These are phyloP conservation scores for Mycosarcoma maydis DNA, from an alignment of 1,284 basidiomycete genomes.

Conservation along the genomic window DNA sequence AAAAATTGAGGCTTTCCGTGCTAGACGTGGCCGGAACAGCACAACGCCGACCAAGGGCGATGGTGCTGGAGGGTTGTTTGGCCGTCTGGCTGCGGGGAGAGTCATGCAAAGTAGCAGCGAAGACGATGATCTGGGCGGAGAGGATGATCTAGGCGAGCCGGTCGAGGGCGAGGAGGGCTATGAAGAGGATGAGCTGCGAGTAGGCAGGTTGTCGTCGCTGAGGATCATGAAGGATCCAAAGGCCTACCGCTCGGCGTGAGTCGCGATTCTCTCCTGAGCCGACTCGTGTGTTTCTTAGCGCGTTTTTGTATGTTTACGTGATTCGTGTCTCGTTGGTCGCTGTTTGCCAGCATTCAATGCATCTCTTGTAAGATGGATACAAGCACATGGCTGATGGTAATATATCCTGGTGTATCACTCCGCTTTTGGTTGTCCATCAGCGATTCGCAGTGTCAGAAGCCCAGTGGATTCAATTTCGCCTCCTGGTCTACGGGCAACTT, in stretches of 20 bases:
- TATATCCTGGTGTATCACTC: too few species aligned
- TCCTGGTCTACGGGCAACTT: slow-evolving; percentile 15
- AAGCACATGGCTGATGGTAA: too few species aligned
- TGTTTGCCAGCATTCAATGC: too few species aligned
- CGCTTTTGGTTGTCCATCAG: too few species aligned
- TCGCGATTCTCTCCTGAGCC: neutral
- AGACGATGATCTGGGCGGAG: slow-evolving; percentile 66
- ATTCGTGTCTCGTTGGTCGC: neutral
- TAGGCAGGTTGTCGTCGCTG: slow-evolving; percentile 48
- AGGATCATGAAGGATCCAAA: slow-evolving; percentile 60
- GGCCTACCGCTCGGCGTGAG: slow-evolving; percentile 51
- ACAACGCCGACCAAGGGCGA: slow-evolving; percentile 28
- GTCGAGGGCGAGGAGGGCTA: slow-evolving; percentile 43
- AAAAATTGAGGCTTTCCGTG: slow-evolving; percentile 33
- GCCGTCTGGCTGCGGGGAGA: slow-evolving; percentile 20
- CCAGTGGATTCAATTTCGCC: slow-evolving; percentile 23
- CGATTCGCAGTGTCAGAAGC: slow-evolving; percentile 6
- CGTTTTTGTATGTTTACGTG: neutral
- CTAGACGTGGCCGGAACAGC: slow-evolving; percentile 40
- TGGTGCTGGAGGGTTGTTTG: slow-evolving; percentile 12
- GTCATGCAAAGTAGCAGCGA: slow-evolving; percentile 66
- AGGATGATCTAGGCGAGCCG: slow-evolving; percentile 27
- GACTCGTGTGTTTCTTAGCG: slow-evolving; percentile 3
- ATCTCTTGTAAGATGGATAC: neutral
- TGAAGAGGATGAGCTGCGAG: slow-evolving; percentile 44